Conservation (phyloP, 1,284 basidiomycete genomes). For the Marasmius sp. region DNA sequence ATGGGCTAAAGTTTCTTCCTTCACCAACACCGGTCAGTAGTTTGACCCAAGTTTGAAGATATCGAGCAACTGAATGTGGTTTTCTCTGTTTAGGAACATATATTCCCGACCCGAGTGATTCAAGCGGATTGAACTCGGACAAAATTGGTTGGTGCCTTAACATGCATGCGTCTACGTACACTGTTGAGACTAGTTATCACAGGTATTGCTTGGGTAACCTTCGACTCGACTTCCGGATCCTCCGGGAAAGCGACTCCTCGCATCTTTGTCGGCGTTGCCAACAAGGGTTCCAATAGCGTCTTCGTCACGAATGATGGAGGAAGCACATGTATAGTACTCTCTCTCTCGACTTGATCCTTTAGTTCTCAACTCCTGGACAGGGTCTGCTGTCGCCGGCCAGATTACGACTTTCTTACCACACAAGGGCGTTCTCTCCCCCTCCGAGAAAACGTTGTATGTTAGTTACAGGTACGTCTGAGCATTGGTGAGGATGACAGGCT, state of each 20-base stretch:
- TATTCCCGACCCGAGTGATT: slow-evolving; percentile 53
- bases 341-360: neutral
- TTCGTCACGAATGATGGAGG: slow-evolving; percentile 59
- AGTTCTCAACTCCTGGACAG: slow-evolving; percentile 28
- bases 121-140: slow-evolving; percentile 55
- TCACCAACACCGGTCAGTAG: slow-evolving; percentile 51
- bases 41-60: neutral
- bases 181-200: neutral
- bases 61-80: neutral
- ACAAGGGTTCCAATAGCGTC: slow-evolving; percentile 49
- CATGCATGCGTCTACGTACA: too few species aligned
- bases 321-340: slow-evolving; percentile 44
- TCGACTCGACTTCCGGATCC: slow-evolving; percentile 57
- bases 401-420: slow-evolving; percentile 61
- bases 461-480: slow-evolving; percentile 34
- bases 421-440: slow-evolving; percentile 60
- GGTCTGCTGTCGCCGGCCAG: slow-evolving; percentile 57
- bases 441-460: slow-evolving; percentile 57
- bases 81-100: slow-evolving; percentile 43
- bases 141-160: slow-evolving; percentile 36
- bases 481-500: neutral
- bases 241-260: slow-evolving; percentile 55
- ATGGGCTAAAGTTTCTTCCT: slow-evolving; percentile 57
- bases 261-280: slow-evolving; percentile 66
- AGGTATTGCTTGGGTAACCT: slow-evolving; percentile 64